Conservation (phyloP, 768 basidiomycete species). For the Candolleomyces eurysporus region DNA sequence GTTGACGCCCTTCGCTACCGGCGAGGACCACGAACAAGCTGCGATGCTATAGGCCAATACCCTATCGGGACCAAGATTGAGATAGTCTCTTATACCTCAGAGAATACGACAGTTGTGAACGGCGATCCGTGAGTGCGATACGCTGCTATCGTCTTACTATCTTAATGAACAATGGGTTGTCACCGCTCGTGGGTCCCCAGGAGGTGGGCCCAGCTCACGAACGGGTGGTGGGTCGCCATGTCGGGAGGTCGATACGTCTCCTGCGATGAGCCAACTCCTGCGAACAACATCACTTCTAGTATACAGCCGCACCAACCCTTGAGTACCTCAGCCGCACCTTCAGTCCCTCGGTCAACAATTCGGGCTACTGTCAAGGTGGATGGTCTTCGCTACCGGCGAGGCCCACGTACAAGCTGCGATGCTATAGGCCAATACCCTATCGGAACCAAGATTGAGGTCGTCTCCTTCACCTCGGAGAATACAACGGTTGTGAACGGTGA, state of each 20-base stretch:
- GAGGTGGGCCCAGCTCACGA: no score
- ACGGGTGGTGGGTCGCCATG: no score
- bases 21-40: not conserved
- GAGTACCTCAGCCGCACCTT: not conserved
- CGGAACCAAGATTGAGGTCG: not conserved
- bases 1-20: not conserved
- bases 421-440: not conserved
- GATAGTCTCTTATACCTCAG: not conserved
- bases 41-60: not conserved
- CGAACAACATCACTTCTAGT: no score
- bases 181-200: no score
- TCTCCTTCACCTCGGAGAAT: not conserved
- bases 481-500: not conserved
- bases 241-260: no score
- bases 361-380: not conserved
- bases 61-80: not conserved
- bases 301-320: not conserved
- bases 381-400: not conserved
- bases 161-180: no score
- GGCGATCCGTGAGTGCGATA: not conserved
- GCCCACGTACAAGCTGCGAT: not conserved
- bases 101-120: not conserved
- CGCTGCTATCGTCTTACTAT: no score
- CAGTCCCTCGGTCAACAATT: not conserved
- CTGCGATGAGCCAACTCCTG: no score